These are phyloP conservation scores for Trypanosoma lewisi DNA, from an alignment of 208 protist species.

Conservation along the genomic window DNA sequence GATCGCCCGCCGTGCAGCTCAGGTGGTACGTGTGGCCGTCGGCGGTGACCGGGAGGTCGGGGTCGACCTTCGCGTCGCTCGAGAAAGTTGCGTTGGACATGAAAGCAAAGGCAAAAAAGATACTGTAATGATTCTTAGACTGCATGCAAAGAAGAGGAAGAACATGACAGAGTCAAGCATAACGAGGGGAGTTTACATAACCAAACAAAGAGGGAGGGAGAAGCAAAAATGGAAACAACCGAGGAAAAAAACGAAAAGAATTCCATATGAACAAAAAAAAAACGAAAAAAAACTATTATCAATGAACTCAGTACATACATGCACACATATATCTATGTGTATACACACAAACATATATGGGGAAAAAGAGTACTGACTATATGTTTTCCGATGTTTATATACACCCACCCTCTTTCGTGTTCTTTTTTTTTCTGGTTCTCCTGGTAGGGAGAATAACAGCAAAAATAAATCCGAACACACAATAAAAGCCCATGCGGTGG, in stretches of 20 bases:
- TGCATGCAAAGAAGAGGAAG: too few relatives aligned
- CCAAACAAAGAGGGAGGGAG: background rate
- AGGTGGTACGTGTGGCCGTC: conserved; percentile 76
- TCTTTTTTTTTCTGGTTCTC: background rate
- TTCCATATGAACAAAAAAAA: background rate
- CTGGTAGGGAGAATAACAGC: background rate
- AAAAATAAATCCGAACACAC: background rate
- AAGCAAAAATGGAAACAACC: conserved; percentile 3
- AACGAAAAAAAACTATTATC: background rate
- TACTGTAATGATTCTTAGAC: too few relatives aligned
- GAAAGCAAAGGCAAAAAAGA: too few relatives aligned
- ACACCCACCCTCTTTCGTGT: too few relatives aligned
- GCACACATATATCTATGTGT: background rate
- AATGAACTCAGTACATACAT: too few relatives aligned
- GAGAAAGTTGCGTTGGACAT: conserved; percentile 42
- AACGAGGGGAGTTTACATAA: background rate
- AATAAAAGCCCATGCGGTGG: background rate
- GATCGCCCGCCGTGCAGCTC: conserved; percentile 33
- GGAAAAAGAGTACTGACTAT: too few relatives aligned
- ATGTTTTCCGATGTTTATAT: too few relatives aligned
- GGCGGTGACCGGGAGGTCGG: conserved; percentile 55
- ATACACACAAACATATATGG: too few relatives aligned
- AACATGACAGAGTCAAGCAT: too few relatives aligned
- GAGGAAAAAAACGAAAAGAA: background rate
- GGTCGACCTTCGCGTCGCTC: conserved; percentile 36